A percentile compares a stretch with the other conserved stretches of the same genome.
phyloP scores from a whole-genome alignment of 345 rosid species.

The Lumnitzera littorea region DNA sequence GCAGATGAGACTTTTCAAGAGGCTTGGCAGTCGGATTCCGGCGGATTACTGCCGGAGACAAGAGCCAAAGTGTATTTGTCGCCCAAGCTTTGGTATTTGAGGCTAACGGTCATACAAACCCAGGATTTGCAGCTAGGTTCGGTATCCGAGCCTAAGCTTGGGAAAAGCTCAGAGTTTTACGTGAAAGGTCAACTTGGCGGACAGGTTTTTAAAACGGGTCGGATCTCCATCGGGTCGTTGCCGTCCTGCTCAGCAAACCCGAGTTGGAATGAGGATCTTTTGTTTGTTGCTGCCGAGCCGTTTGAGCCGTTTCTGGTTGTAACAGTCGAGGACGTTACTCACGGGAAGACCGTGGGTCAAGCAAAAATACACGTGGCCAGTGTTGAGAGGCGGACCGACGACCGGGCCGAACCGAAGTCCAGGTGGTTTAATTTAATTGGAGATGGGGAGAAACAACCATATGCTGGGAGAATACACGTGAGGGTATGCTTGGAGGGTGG shows the following conservation, averaged over 20 bases:
- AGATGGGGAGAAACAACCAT: slow-evolving; percentile 45
- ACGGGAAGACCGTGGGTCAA: slow-evolving; percentile 50
- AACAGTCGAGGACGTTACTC: slow-evolving; percentile 53
- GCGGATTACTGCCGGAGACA: slow-evolving; percentile 85
- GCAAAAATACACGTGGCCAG: slow-evolving; percentile 63
- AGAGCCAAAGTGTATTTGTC: slow-evolving; percentile 85
- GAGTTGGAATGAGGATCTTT: slow-evolving; percentile 89
- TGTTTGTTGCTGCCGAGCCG: slow-evolving; percentile 90
- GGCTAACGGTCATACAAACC: slow-evolving; percentile 94
- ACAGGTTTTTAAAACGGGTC: slow-evolving; percentile 73
- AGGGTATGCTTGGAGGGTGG: slow-evolving; percentile 79
- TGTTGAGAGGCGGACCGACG: slow-evolving; percentile 61
- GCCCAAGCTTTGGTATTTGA: slow-evolving; percentile 92
- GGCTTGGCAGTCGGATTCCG: slow-evolving; percentile 96
- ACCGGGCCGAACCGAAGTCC: slow-evolving; percentile 44
- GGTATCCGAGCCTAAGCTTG: slow-evolving; percentile 54
- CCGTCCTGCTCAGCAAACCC: slow-evolving; percentile 55
- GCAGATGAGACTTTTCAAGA: slow-evolving; percentile 93
- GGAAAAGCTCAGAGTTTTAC: slow-evolving; percentile 52
- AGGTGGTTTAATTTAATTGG: slow-evolving; percentile 83
- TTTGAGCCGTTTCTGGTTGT: slow-evolving; percentile 82
- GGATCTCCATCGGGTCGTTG: slow-evolving; percentile 42
- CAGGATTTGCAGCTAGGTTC: slow-evolving; percentile 77
- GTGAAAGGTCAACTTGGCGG: slow-evolving; percentile 81
- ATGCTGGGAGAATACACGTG: slow-evolving; percentile 74